phyloP scores from a whole-genome alignment of 257 asterid genomes.

The Thymus quinquecostatus region DNA sequence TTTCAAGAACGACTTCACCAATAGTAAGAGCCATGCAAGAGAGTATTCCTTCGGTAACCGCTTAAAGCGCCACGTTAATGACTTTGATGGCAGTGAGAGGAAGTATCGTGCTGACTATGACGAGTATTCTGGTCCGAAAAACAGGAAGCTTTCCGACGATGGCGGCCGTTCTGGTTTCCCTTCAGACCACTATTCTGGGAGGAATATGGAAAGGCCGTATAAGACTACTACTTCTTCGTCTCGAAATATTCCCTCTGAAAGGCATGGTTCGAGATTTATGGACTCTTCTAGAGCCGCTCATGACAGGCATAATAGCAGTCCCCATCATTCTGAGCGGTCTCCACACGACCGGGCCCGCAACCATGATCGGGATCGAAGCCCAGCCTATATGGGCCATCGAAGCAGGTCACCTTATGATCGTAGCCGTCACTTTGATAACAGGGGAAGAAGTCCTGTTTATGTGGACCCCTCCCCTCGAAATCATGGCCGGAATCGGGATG shows the following conservation, averaged over 20 bases:
- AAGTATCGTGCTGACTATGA: slow-evolving; percentile 65
- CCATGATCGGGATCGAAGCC: slow-evolving; percentile 68
- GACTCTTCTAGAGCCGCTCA: slow-evolving; percentile 64
- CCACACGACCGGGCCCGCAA: slow-evolving; percentile 65
- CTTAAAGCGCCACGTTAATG: slow-evolving; percentile 72
- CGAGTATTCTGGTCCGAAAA: slow-evolving; percentile 68
- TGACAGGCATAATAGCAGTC: slow-evolving; percentile 71
- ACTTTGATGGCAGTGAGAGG: slow-evolving; percentile 61
- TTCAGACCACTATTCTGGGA: slow-evolving; percentile 62
- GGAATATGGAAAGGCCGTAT: slow-evolving; percentile 52
- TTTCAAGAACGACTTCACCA: slow-evolving; percentile 61
- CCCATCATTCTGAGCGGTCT: slow-evolving; percentile 77
- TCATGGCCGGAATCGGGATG: slow-evolving; percentile 64
- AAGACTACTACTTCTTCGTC: slow-evolving; percentile 50
- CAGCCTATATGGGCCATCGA: slow-evolving; percentile 48
- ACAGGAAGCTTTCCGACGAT: slow-evolving; percentile 76
- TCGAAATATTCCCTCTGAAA: slow-evolving; percentile 65
- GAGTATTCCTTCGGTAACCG: slow-evolving; percentile 60
- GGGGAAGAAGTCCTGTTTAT: slow-evolving; percentile 71
- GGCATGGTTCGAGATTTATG: slow-evolving; percentile 69
- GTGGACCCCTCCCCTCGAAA: slow-evolving; percentile 70
- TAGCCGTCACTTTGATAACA: slow-evolving; percentile 64
- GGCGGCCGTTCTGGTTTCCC: slow-evolving; percentile 56
- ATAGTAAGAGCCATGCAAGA: slow-evolving; percentile 70
- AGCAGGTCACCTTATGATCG: slow-evolving; percentile 84